Base-by-base conservation (phyloP, 345 rosid species). In the Eucalyptus sp. region DNA sequence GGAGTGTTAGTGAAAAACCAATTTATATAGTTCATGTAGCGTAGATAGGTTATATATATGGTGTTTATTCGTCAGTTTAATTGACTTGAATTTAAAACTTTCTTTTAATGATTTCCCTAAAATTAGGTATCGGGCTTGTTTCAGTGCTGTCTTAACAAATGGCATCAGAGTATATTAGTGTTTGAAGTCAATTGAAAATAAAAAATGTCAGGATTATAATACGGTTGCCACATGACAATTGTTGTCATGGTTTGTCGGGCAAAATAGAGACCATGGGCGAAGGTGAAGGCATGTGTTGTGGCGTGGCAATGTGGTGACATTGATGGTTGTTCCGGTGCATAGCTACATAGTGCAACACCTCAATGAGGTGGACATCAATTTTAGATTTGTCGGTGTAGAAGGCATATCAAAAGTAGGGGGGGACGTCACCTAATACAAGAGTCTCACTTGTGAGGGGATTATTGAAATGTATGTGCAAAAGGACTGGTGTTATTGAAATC, bases 101-200 rank as follows among this genome's bases (percentile, higher is more conserved):
- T 33, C 81, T 71, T 27, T 10, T 18, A 12, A 71, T 71, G 25
- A 37, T 71, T 37, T 71, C 14, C 44, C 14, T 10, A 7, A 2
- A n/a, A 20, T 31, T 64, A n/a, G 41, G 1, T 7, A n/a, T n/a
- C 11, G 10, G 20, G 41, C 37, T 64, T n/a, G 18, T 64, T 7
- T 8, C 2, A 52, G 0, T 64, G 76, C 1, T 16, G 10, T 68
- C 44, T 0, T 33, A 17, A 68, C 13, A 68, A 16, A 68, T 17
- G 80, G 25, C 3, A 33, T 10, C 2, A 5, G 7, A 31, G 7
- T 16, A 8, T 17, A 64, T 4, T 7, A 0, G 1, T 17, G 22
- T 8, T 66, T 31, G 29, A 62, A 13, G 17, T 60, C n/a, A 27
- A 29, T 2, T n/a, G 1, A 52, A 20, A 52, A 52, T 52, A 51